Evolutionary conservation across 805 yeast genomes (phyloP), one percentile per base, ranked within the genome.

Genomic region (Saccharomycopsis fodiens): DNA sequence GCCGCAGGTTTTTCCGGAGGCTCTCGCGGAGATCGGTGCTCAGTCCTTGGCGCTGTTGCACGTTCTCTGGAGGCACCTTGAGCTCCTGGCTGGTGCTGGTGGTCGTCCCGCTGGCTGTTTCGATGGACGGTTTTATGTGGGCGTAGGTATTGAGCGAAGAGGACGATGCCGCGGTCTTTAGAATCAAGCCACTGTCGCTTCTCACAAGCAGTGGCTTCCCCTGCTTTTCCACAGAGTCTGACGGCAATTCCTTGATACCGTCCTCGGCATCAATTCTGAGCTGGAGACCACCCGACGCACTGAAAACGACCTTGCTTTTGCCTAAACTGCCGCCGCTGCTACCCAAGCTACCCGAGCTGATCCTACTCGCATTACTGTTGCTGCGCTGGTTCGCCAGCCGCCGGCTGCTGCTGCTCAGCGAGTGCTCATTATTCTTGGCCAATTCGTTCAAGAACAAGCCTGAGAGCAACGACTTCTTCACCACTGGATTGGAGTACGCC

Each of bases 371-470:
- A 10, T 44, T 44, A 21, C 27, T 22, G 20, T 29, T 30, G 23
- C n/a, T 12, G 13, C 31, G 29, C n/a, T 40, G 25, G 20, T 25
- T 40, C 17, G 21, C 15, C 13, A 36, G 30, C 13, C 35, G 38
- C 8, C 16, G 13, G 21, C 43, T 40, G 21, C 43, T 40, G 35
- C 43, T 40, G 23, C 22, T 19, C 10, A 22, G 16, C 16, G 43
- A 23, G 19, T 32, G 8, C 20, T 32, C 36, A 5, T 6, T 10
- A 7, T 29, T 34, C 20, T 35, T 48, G 16, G 23, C 35, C 39
- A 47, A 12, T 19, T 50, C 48, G 20, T 44, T 50, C 35, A 50
- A 37, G 19, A 50, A 47, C 12, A 50, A 29, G 3, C 53, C 53
- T n/a, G 48, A 44, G 3, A 50, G 15, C 21, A 50, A 38, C 10